Evolutionary conservation across 2,329 filamentous ascomycete genomes (phyloP).

Genomic region (Penicillium sclerotiorum): DNA sequence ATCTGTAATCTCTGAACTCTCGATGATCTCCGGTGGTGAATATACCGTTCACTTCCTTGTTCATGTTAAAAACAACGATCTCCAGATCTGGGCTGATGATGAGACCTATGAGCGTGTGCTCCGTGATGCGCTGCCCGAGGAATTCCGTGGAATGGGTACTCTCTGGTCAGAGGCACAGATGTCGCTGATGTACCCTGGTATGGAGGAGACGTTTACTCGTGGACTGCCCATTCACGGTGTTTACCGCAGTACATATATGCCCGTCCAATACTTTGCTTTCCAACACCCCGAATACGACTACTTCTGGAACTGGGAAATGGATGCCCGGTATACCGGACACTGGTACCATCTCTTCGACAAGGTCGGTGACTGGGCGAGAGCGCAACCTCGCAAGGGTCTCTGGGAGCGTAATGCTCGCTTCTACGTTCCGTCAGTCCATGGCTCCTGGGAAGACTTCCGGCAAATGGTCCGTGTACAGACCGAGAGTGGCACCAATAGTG

Average conservation of each 20-base stretch:
- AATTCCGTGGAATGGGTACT: constrained; percentile 86
- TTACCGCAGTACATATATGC: constrained; percentile 91
- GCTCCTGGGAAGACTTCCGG: constrained; percentile 77
- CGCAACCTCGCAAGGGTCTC: constrained; percentile 75
- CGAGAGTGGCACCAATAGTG: constrained; percentile 66
- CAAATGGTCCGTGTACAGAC: constrained; percentile 76
- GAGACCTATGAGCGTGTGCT: constrained; percentile 72
- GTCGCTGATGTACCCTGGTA: constrained; percentile 83
- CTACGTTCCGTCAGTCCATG: constrained; percentile 75
- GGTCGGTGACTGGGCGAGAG: constrained; percentile 67
- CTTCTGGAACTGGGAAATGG: constrained; percentile 88
- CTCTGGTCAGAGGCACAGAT: constrained; percentile 96
- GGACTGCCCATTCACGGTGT: constrained; percentile 84
- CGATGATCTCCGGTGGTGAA: constrained; percentile 76
- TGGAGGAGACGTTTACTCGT: constrained; percentile 73
- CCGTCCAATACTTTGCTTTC: constrained; percentile 87
- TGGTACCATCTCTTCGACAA: constrained; percentile 79
- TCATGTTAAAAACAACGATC: constrained; percentile 77
- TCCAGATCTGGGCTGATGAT: constrained; percentile 80
- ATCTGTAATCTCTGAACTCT: constrained; percentile 76
- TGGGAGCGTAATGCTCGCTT: constrained; percentile 81
- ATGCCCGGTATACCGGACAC: constrained; percentile 76
- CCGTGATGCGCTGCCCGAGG: constrained; percentile 70
- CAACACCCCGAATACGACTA: constrained; percentile 79
- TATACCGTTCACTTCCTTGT: constrained; percentile 82